Evolutionary conservation across 23 red algal species (phyloP).

Genomic region (Gracilaria domingensis): DNA sequence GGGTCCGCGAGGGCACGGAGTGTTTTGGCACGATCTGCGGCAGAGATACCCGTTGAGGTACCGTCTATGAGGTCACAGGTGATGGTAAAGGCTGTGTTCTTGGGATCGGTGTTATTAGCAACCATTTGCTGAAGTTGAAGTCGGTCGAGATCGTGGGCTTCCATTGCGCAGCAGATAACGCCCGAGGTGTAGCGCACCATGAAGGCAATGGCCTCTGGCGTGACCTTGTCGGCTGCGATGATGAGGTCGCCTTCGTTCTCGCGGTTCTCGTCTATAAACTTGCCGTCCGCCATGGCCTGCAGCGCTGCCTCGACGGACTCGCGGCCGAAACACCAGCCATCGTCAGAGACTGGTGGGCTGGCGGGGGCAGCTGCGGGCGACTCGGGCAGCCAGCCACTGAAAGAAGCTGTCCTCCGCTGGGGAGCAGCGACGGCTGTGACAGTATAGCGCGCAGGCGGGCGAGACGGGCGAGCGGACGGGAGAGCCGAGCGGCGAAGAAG

Average conservation of each 20-base stretch:
- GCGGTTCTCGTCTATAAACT: constrained; percentile 93
- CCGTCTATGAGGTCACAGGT: constrained; percentile 87
- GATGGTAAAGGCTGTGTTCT: constrained; percentile 94
- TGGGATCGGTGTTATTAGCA: constrained; percentile 92
- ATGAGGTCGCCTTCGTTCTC: constrained; percentile 99
- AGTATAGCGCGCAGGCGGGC: not conserved
- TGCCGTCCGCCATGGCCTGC: constrained; percentile 74
- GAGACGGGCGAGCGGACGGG: not conserved
- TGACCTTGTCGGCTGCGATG: constrained; percentile 91
- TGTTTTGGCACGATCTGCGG: constrained; percentile 83
- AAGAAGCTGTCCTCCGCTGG: not conserved
- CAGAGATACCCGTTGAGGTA: constrained; percentile 94
- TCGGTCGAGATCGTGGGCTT: constrained; percentile 64
- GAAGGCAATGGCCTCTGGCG: constrained; percentile 94
- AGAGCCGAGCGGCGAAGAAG: constrained; percentile 15
- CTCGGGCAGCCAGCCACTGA: constrained; percentile 40
- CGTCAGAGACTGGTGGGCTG: not conserved
- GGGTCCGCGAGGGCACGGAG: constrained; percentile 85
- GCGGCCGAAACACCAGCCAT: constrained; percentile 96
- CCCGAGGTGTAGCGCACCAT: constrained; percentile 98
- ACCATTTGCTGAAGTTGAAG: constrained; percentile 91
- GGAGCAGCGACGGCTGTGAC: constrained; percentile 13
- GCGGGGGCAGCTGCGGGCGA: not conserved
- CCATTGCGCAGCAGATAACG: constrained; percentile 92
- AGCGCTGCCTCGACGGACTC: constrained; percentile 83